These are phyloP conservation scores for Arabis alpina DNA, from an alignment of 345 rosid genomes.

Conservation along the genomic window DNA sequence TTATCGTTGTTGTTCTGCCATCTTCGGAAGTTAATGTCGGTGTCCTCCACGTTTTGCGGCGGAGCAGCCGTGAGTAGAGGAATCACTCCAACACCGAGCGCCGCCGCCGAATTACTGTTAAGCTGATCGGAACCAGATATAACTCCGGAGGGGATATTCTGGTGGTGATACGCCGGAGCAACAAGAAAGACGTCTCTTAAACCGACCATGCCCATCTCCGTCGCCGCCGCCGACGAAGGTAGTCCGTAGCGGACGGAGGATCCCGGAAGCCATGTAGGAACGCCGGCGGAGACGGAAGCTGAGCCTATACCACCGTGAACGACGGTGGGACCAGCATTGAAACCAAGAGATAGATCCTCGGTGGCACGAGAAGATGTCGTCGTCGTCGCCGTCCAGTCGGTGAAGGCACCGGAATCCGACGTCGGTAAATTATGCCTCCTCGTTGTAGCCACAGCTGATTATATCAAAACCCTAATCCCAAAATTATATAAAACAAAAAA, in stretches of 20 bases:
- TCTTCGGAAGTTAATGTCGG: slow-evolving; percentile 53
- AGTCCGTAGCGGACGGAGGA: slow-evolving; percentile 60
- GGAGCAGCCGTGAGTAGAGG: slow-evolving; percentile 66
- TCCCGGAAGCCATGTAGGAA: slow-evolving; percentile 60
- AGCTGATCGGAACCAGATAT: slow-evolving; percentile 45
- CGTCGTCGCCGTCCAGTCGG: slow-evolving; percentile 79
- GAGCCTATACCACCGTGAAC: slow-evolving; percentile 44
- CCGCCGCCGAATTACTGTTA: slow-evolving; percentile 50
- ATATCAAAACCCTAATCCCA: slow-evolving; percentile 46
- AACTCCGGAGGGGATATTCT: slow-evolving; percentile 29
- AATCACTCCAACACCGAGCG: slow-evolving; percentile 80
- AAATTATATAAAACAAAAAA: neutral
- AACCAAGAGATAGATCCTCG: slow-evolving; percentile 96
- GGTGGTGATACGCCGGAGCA: slow-evolving; percentile 70
- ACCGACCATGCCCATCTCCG: slow-evolving; percentile 88
- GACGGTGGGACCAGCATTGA: slow-evolving; percentile 75
- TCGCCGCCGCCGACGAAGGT: slow-evolving; percentile 43
- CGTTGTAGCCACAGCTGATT: slow-evolving; percentile 88
- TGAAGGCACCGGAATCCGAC: slow-evolving; percentile 92
- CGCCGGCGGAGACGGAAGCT: slow-evolving; percentile 45
- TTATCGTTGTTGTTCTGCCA: slow-evolving; percentile 69
- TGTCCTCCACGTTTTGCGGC: slow-evolving; percentile 56
- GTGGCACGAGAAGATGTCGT: slow-evolving; percentile 66
- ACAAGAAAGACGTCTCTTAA: slow-evolving; percentile 76
- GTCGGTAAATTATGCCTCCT: slow-evolving; percentile 68